These are phyloP conservation scores for Globisporangium camurandrum DNA, from an alignment of 352 stramenopile species.

Conservation along the genomic window DNA sequence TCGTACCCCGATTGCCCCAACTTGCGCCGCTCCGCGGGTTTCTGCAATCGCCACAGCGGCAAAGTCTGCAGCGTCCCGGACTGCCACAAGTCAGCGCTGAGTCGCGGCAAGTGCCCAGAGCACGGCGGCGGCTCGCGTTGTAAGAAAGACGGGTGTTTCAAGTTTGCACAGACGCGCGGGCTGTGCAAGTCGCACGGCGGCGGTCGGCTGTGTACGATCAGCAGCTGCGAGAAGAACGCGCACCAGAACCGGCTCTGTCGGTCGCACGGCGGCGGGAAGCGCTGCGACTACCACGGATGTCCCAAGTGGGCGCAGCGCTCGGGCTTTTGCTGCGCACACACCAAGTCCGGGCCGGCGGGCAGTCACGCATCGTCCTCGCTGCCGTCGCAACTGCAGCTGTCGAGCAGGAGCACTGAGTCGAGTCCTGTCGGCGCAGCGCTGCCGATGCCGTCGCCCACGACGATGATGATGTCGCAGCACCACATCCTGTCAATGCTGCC, in stretches of 20 bases:
- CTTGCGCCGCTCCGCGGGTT: conserved; percentile 62
- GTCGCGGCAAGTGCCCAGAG: conserved; percentile 75
- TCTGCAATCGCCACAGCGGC: conserved; percentile 78
- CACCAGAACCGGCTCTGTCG: conserved; percentile 80
- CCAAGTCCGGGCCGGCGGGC: conserved; percentile 37
- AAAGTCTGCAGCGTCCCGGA: conserved; percentile 63
- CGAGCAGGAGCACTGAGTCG: not conserved
- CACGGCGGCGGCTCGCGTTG: conserved; percentile 81
- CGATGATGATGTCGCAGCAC: conserved; percentile 60
- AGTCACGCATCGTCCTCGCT: too few species aligned
- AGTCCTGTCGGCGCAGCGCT: conserved; percentile 6
- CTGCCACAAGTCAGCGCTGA: conserved; percentile 73
- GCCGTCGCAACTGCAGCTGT: not conserved
- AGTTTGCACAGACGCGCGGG: conserved; percentile 77
- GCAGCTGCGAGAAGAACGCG: conserved; percentile 74
- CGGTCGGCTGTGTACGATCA: conserved; percentile 66
- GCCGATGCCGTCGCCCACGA: conserved; percentile 35
- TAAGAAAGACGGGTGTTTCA: conserved; percentile 75
- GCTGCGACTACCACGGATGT: conserved; percentile 71
- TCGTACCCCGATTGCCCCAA: conserved; percentile 74
- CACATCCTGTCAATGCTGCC: conserved; percentile 54
- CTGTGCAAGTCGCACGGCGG: conserved; percentile 84
- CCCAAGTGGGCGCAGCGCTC: conserved; percentile 81
- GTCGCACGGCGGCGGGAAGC: conserved; percentile 75
- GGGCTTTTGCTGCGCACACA: conserved; percentile 80